phyloP scores from a whole-genome alignment of 208 protist genomes.

The Crithidia expoeki region DNA sequence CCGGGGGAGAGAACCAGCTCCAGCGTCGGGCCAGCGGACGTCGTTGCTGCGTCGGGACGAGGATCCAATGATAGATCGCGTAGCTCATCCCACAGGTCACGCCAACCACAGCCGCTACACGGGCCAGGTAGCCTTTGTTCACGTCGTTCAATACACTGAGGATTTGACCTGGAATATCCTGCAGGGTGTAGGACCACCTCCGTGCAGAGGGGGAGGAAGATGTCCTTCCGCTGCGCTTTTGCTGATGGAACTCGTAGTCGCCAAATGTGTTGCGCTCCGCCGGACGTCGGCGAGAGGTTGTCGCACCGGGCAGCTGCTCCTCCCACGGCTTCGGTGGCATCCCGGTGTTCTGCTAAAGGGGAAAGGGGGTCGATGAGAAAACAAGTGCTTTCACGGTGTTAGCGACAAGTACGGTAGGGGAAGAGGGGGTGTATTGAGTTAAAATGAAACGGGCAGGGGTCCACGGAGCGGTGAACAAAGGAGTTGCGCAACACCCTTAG shows the following conservation, averaged over 20 bases:
- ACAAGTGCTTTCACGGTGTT: too few species aligned
- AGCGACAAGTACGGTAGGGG: background rate
- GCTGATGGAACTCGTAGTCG: conserved; percentile 34
- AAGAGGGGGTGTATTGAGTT: too few species aligned
- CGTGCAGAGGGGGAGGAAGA: background rate
- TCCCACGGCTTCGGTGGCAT: conserved; percentile 49
- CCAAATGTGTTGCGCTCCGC: conserved; percentile 25
- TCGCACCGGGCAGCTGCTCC: conserved; percentile 19
- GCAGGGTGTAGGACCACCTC: conserved; percentile 82
- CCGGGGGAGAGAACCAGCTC: conserved; percentile 50
- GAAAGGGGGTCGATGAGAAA: background rate
- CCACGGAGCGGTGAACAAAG: too few species aligned
- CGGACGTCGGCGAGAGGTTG: conserved; percentile 4
- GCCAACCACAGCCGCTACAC: conserved; percentile 33
- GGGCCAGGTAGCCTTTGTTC: conserved; percentile 74
- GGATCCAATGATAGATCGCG: conserved; percentile 48
- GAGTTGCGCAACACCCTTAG: too few species aligned
- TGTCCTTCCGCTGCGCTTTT: conserved; percentile 16
- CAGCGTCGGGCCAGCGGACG: conserved; percentile 78
- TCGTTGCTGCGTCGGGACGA: conserved; percentile 55
- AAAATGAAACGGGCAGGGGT: too few species aligned
- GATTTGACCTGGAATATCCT: conserved; percentile 60
- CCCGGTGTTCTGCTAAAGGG: background rate
- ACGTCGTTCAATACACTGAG: conserved; percentile 58
- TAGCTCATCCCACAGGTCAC: conserved; percentile 32